Percentiles rank a stretch among this genome's conserved stretches.
Evolutionary conservation across 2,329 filamentous ascomycete species (phyloP).

Genomic region (Aspergillus flavus): DNA sequence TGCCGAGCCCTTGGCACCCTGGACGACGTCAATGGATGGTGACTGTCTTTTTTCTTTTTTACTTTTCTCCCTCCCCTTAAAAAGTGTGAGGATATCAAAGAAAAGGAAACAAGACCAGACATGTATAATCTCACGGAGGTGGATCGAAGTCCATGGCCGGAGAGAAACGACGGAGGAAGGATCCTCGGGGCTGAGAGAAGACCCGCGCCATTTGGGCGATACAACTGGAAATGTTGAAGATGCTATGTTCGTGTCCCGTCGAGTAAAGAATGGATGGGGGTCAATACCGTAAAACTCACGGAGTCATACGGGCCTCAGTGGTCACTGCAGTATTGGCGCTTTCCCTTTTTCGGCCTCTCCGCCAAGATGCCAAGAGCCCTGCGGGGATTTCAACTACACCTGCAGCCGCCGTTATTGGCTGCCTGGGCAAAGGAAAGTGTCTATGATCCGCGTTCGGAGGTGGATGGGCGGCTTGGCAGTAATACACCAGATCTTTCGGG

Average conservation of each 20-base stretch:
- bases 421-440: not conserved
- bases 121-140: not conserved
- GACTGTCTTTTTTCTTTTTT: conserved; percentile 1
- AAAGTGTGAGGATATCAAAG: not conserved
- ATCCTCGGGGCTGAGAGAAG: not conserved
- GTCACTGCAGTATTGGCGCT: conserved; percentile 3
- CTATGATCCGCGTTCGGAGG: conserved; percentile 26
- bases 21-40: conserved; percentile 17
- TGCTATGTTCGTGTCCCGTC: not conserved
- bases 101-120: not conserved
- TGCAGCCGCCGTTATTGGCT: conserved; percentile 12
- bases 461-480: conserved; percentile 22
- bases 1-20: conserved; percentile 36
- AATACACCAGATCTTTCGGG: conserved; percentile 6
- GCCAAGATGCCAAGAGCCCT: conserved; percentile 26
- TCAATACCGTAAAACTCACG: not conserved
- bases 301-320: not conserved
- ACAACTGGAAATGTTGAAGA: not conserved
- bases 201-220: not conserved
- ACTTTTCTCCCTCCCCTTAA: not conserved
- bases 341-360: not conserved
- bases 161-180: not conserved
- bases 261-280: not conserved
- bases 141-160: not conserved
- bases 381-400: conserved; percentile 17